Conservation (phyloP, 306 rosid genomes). For the Lathyrus aphaca region DNA sequence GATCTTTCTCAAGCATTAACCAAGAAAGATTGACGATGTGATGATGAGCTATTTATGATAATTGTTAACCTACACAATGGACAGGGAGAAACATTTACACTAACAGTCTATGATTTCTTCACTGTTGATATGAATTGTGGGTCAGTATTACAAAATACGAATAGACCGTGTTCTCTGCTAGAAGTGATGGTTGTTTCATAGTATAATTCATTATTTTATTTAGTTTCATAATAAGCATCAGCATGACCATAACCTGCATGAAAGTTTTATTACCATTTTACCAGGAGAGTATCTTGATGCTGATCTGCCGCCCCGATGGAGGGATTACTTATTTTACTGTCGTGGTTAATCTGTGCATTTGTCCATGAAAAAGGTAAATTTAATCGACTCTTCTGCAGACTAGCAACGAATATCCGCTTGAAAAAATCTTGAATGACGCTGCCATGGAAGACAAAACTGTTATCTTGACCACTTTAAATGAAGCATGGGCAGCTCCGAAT, state of each 20-base stretch:
- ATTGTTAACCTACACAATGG: background rate
- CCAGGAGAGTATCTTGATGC: conserved; percentile 19
- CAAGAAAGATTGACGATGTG: background rate
- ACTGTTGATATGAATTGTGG: conserved; percentile 25
- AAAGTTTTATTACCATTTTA: conserved; percentile 31
- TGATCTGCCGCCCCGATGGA: conserved; percentile 32
- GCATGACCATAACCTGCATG: conserved; percentile 4
- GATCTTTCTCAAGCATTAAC: conserved; percentile 7
- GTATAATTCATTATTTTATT: background rate
- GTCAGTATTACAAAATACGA: conserved; percentile 18
- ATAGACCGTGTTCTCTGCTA: conserved; percentile 20
- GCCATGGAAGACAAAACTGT: conserved; percentile 80
- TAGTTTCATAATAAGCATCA: conserved; percentile 8
- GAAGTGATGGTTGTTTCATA: background rate
- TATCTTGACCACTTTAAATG: conserved; percentile 86
- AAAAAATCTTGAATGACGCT: conserved; percentile 65
- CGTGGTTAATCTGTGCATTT: conserved; percentile 29
- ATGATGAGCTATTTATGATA: background rate
- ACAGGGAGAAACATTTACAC: background rate
- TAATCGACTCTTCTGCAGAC: conserved; percentile 49
- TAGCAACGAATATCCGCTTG: conserved; percentile 59
- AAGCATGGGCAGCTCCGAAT: conserved; percentile 93
- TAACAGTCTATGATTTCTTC: background rate
- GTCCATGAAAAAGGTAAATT: conserved; percentile 10
- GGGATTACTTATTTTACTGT: conserved; percentile 34